phyloP scores from a whole-genome alignment of 1,139 yeast genomes.

The Meyerozyma carpophila region DNA sequence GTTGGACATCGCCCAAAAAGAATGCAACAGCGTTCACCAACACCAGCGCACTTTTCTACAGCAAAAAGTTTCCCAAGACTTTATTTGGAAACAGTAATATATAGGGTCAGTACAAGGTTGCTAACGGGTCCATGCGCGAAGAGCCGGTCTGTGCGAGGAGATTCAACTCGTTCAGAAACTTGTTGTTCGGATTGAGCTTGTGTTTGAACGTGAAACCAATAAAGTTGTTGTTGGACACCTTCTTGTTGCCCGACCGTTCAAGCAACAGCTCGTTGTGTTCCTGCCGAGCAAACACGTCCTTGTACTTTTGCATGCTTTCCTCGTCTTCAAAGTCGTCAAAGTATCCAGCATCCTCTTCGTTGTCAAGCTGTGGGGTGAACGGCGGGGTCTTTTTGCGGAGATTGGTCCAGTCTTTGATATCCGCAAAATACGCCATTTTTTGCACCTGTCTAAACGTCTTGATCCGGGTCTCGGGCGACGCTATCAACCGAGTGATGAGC shows the following conservation, averaged over 20 bases:
- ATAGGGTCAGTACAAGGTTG: conserved; percentile 34
- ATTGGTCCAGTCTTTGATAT: conserved; percentile 64
- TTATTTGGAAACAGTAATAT: conserved; percentile 42
- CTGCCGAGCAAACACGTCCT: conserved; percentile 90
- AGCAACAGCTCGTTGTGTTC: conserved; percentile 79
- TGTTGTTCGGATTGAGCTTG: conserved; percentile 59
- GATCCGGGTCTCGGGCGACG: conserved; percentile 71
- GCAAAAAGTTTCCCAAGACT: conserved; percentile 47
- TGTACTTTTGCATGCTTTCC: conserved; percentile 95
- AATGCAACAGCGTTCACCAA: conserved; percentile 41
- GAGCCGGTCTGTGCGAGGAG: conserved; percentile 16
- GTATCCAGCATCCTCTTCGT: conserved; percentile 97
- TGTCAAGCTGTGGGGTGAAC: conserved; percentile 92
- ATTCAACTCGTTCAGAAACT: conserved; percentile 37
- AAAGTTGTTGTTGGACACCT: conserved; percentile 54
- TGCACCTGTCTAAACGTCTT: conserved; percentile 77
- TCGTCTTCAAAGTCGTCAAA: conserved; percentile 97
- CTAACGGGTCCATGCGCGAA: conserved; percentile 38
- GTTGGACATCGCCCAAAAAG: conserved; percentile 41
- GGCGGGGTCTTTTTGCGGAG: conserved; percentile 79
- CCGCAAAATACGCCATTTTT: conserved; percentile 75
- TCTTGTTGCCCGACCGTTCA: conserved; percentile 44
- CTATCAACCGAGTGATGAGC: conserved; percentile 69
- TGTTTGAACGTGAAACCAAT: conserved; percentile 97
- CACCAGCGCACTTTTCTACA: conserved; percentile 46